Conservation (phyloP, 192 early-diverging fungal genomes). For the Helicostylum pulchrum region DNA sequence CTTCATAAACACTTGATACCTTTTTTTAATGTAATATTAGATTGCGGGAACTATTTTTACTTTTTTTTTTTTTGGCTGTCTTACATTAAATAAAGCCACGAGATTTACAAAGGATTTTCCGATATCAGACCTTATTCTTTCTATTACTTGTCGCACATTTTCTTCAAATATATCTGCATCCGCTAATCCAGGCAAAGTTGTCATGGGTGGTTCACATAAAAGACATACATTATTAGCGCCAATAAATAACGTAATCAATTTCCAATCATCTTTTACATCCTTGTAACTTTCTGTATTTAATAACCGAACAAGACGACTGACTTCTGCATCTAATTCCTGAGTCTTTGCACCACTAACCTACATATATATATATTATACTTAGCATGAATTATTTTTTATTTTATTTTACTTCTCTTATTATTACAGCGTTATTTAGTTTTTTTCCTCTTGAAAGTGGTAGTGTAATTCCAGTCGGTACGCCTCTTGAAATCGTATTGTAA, state of each 20-base stretch:
- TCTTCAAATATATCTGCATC: slow-evolving; percentile 43
- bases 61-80: slow-evolving; percentile 14
- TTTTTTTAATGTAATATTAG: not conserved
- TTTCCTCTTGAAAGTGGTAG: slow-evolving; percentile 46
- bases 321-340: slow-evolving; percentile 39
- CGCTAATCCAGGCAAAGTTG: slow-evolving; percentile 34
- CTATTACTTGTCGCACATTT: slow-evolving; percentile 33
- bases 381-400: not conserved
- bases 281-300: slow-evolving; percentile 33
- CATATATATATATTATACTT: not conserved
- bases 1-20: slow-evolving; percentile 48
- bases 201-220: slow-evolving; percentile 33
- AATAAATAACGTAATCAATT: slow-evolving; percentile 50
- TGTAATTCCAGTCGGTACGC: slow-evolving; percentile 44
- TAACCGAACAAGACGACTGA: slow-evolving; percentile 32
- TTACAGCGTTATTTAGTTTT: slow-evolving; percentile 49
- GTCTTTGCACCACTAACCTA: slow-evolving; percentile 51
- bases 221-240: slow-evolving; percentile 57
- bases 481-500: slow-evolving; percentile 28
- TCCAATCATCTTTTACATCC: slow-evolving; percentile 44
- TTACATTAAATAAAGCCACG: slow-evolving; percentile 49
- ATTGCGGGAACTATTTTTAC: not conserved
- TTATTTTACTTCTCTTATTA: slow-evolving; percentile 1
- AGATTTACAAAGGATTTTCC: slow-evolving; percentile 51
- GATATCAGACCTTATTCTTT: slow-evolving; percentile 36